Evolutionary conservation across 1,284 basidiomycete species (phyloP).

Genomic region (Irpex sp.): DNA sequence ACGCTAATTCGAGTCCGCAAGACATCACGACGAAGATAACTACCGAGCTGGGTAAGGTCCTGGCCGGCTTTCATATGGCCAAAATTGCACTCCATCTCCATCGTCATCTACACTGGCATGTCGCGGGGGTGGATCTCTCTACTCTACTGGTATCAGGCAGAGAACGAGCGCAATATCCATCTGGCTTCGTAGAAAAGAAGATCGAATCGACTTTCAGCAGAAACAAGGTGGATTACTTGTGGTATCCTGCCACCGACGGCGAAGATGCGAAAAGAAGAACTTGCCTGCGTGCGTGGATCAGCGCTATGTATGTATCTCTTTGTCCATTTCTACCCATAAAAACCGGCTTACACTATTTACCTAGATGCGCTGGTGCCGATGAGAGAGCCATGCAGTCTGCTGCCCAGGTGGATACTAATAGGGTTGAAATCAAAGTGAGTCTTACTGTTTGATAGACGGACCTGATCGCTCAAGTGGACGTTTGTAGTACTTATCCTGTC

Average conservation of each 20-base stretch:
- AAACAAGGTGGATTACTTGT: background rate
- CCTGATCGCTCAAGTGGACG: background rate
- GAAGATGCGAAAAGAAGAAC: background rate
- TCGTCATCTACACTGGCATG: conserved; percentile 1
- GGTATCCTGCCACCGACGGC: conserved; percentile 1
- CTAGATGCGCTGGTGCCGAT: conserved; percentile 1
- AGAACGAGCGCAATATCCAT: background rate
- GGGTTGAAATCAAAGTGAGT: background rate
- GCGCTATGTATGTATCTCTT: conserved; percentile 7
- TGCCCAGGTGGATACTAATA: background rate
- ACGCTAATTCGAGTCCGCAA: background rate
- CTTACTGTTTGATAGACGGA: background rate
- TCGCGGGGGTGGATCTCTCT: conserved; percentile 8
- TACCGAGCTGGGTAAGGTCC: background rate
- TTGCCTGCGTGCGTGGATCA: conserved; percentile 10
- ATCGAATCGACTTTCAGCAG: background rate
- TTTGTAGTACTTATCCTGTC: background rate
- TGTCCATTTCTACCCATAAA: background rate
- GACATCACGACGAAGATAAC: background rate
- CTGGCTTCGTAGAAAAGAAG: conserved; percentile 3
- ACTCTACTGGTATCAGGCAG: background rate
- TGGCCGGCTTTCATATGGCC: conserved; percentile 11
- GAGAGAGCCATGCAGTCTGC: background rate
- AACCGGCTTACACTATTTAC: background rate
- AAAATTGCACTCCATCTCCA: conserved; percentile 4